phyloP scores from a whole-genome alignment of 129 eudicot species.

The Artemisia tridentata region DNA sequence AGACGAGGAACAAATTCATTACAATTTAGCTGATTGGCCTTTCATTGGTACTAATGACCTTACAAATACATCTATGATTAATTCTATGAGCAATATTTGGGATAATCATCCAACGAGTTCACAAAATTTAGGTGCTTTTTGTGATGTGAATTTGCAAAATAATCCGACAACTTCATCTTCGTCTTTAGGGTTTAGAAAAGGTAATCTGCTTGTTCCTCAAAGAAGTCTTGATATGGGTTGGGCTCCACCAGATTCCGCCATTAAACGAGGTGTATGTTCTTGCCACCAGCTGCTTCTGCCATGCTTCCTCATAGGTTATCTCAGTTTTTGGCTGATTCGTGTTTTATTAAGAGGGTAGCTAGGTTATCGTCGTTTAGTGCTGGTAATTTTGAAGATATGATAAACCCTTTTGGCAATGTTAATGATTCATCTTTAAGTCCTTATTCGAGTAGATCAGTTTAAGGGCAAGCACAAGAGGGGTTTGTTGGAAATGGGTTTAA shows the following conservation, averaged over 20 bases:
- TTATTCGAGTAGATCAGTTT: constrained; percentile 39
- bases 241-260: constrained; percentile 44
- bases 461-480: constrained; percentile 47
- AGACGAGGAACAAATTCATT: constrained; percentile 36
- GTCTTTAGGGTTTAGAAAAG: constrained; percentile 42
- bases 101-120: constrained; percentile 56
- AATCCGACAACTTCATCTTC: constrained; percentile 41
- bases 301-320: constrained; percentile 55
- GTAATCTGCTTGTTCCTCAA: constrained; percentile 11
- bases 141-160: constrained; percentile 52
- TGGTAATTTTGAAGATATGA: constrained; percentile 61
- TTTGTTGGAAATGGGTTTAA: constrained; percentile 43
- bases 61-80: constrained; percentile 49
- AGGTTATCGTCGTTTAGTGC: constrained; percentile 68
- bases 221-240: constrained; percentile 34
- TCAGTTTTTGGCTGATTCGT: constrained; percentile 74
- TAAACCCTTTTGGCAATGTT: constrained; percentile 50
- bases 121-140: constrained; percentile 45
- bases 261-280: constrained; percentile 43
- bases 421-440: constrained; percentile 39
- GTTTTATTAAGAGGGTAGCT: constrained; percentile 75
- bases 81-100: constrained; percentile 43
- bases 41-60: constrained; percentile 39
- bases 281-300: constrained; percentile 42
- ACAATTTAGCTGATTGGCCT: constrained; percentile 49